Conservation (phyloP, 2,329 filamentous ascomycete species). For the Drechslera avenae region DNA sequence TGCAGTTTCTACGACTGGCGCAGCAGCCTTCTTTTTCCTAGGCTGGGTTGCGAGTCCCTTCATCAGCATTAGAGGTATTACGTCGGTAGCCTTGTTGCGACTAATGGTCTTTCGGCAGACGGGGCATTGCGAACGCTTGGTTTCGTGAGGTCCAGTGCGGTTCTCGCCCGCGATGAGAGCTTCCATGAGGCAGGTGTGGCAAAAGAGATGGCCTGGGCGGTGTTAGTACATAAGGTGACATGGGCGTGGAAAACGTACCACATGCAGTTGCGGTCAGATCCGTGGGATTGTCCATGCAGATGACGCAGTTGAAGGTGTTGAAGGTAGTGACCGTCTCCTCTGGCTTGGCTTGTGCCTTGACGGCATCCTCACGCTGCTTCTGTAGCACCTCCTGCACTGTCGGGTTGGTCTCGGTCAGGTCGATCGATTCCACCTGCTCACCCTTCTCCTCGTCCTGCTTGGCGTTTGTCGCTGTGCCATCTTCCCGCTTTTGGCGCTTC, state of each 20-base stretch:
- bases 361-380: slow-evolving; percentile 59
- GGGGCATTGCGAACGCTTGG: slow-evolving; percentile 53
- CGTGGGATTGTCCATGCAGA: slow-evolving; percentile 66
- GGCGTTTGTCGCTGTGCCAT: slow-evolving; percentile 15
- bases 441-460: slow-evolving; percentile 7
- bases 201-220: slow-evolving; percentile 64
- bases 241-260: slow-evolving; percentile 52
- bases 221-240: slow-evolving; percentile 9
- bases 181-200: slow-evolving; percentile 66
- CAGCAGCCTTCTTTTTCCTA: slow-evolving; percentile 32
- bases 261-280: slow-evolving; percentile 65
- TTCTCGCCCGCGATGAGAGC: slow-evolving; percentile 63
- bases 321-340: slow-evolving; percentile 50
- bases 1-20: slow-evolving; percentile 6
- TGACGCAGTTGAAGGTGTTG: slow-evolving; percentile 62
- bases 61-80: slow-evolving; percentile 51
- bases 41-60: slow-evolving; percentile 46
- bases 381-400: slow-evolving; percentile 54
- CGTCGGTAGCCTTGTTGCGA: slow-evolving; percentile 48
- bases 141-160: slow-evolving; percentile 51
- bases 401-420: slow-evolving; percentile 53
- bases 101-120: slow-evolving; percentile 54
- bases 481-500: slow-evolving; percentile 37
- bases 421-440: slow-evolving; percentile 54
- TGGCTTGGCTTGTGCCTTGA: slow-evolving; percentile 52